Evolutionary conservation across 2,329 filamentous ascomycete genomes (phyloP), one percentile per base, ranked within the genome.

Genomic region (Ceratocystis destructans): DNA sequence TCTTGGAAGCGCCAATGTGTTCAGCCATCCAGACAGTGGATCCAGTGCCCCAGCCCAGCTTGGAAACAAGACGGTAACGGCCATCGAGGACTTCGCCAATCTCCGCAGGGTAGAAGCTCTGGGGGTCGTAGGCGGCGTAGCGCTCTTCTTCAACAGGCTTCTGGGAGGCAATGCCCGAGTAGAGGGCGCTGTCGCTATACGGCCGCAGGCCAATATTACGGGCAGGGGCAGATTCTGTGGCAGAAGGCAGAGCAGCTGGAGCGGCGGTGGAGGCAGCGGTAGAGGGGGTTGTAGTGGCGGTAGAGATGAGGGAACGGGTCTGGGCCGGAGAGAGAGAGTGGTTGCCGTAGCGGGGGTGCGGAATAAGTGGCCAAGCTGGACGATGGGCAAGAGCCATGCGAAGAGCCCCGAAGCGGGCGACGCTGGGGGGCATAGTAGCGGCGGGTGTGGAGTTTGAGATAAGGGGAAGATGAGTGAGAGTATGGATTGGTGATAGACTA

Each of bases 11-110:
- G 41, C 57, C 63, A 70, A 73, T 61, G 70, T 67, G 55, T 48
- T 67, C 66, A 67, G 75, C 74, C 37, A 77, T 71, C 75, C 76
- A 78, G 28, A 77, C 76, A 3, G 76, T 77, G 44, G 75, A 77
- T 33, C 70, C 72, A 25, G 71, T 72, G 31, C 75, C 76, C 72
- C 72, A 77, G 53, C 75, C 76, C 22, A 77, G 69, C 69, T 77
- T 77, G 17, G 73, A 72, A 3, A 74, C 66, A 1, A 77, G 71
- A 68, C 76, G 70, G 66, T 77, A 77, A 68, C 73, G 71, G 41
- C 72, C 69, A 50, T 72, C 69, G 20, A 77, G 69, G 1, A 73
- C 70, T 53, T 75, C 73, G 28, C 74, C 73, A 41, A 74, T 72
- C 17, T 71, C 69, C 1, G 72, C 73, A 22, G 74, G 73, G 66